phyloP scores from a whole-genome alignment of 2,329 filamentous ascomycete species.

The Pseudogymnoascus sp. region DNA sequence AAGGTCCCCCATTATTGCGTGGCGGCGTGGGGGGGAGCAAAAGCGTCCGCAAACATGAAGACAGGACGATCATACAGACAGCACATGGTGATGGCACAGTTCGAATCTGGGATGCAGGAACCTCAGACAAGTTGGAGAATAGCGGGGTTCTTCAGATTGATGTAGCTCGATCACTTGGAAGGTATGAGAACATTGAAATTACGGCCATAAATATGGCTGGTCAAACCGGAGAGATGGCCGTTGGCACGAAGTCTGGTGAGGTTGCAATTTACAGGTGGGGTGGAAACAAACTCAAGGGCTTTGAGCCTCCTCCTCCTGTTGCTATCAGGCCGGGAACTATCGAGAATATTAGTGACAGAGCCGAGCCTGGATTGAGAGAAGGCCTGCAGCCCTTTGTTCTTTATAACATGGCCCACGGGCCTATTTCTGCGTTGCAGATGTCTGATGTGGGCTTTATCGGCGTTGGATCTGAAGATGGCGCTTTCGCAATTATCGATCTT shows the following conservation, averaged over 20 bases:
- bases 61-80: slow-evolving; percentile 74
- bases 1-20: slow-evolving; percentile 67
- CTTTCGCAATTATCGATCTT: slow-evolving; percentile 74
- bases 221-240: slow-evolving; percentile 75
- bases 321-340: slow-evolving; percentile 59
- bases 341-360: slow-evolving; percentile 63
- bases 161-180: slow-evolving; percentile 69
- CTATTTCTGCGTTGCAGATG: slow-evolving; percentile 69
- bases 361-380: slow-evolving; percentile 65
- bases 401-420: slow-evolving; percentile 74
- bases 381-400: slow-evolving; percentile 73
- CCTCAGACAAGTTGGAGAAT: slow-evolving; percentile 91
- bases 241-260: slow-evolving; percentile 76
- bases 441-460: slow-evolving; percentile 93
- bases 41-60: slow-evolving; percentile 67
- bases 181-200: slow-evolving; percentile 69
- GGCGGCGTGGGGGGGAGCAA: slow-evolving; percentile 68
- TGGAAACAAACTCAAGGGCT: slow-evolving; percentile 63
- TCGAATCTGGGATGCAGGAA: slow-evolving; percentile 86
- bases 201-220: slow-evolving; percentile 71
- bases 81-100: slow-evolving; percentile 87
- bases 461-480: slow-evolving; percentile 74
- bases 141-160: slow-evolving; percentile 73
- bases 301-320: slow-evolving; percentile 43
- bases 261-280: slow-evolving; percentile 82